Evolutionary conservation across 352 stramenopile species (phyloP), one percentile per base, ranked within the genome.

Genomic region (Globisporangium nunn): DNA sequence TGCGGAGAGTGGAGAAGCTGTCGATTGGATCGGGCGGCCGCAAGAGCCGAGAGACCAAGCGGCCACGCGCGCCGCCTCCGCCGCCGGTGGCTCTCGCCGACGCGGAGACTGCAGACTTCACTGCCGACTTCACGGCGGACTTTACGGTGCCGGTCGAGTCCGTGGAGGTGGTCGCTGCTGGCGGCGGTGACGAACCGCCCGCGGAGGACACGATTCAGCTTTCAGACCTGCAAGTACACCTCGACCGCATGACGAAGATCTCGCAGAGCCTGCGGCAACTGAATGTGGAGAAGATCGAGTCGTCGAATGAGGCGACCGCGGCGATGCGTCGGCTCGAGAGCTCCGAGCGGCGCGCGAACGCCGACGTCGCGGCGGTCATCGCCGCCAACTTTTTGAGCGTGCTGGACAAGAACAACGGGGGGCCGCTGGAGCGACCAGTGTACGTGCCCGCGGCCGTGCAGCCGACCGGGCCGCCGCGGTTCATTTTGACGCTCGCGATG

Each of bases 221-320:
- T 12, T 70, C 78, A 8, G 74, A 87, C 46, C 57, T 90, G 44
- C 80, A 90, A 56, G 64, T 87, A 12, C 80, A 90, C 70, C 47
- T 90, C 17, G 76, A 90, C 52, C 78, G 75, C 37, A 90, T 90
- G 80, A 86, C 82, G 46, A 67, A 77, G 61, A 88, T 90, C 50
- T 87, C 80, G 18, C 68, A 75, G 41, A 87, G 58, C 54, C 57
- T 90, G 37, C 66, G 63, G 40, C 63, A 62, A 17, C 64, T 86
- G 54, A 71, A 78, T 37, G 66, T 74, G 7, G 70, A 65, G 50
- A 49, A 64, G 51, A 81, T 85, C 59, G 63, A 72, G 46, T 79
- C 78, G 31, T 75, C 67, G 14, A 80, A 63, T 5, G 68, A 85
- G 33, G 61, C 64, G 0, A 60, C 68, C 6, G 66, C 67, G 10